Base-by-base conservation (phyloP, 345 rosid genomes). In the Sapria himalayana region DNA sequence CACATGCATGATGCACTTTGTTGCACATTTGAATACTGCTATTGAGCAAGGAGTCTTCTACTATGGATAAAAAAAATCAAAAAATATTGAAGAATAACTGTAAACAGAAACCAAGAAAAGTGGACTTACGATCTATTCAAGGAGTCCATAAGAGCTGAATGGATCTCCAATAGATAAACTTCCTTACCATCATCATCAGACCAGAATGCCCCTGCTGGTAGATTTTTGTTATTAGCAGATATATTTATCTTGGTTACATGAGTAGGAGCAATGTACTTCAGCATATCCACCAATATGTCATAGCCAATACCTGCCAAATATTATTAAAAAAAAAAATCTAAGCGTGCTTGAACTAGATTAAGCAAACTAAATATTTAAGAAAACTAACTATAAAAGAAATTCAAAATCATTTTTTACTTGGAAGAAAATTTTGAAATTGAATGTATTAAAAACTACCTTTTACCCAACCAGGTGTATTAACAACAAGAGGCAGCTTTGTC, bases 381-480 rank as follows among this genome's bases (percentile, higher is more conserved):
- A 10, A 31, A 25, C 24, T 5, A 44, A n/a, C n/a, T n/a, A n/a
- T n/a, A 40, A 19, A 15, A 24, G 27, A 20, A 16, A 39, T 4
- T 23, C 6, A 17, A 13, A n/a, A 13, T 35, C 16, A 17, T 14
- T 15, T 35, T 29, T 32, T 27, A 25, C 13, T 9, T 15, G 25
- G 25, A 12, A 41, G 19, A 25, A 21, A 16, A 40, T 45, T 14
- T 47, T 23, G 35, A 25, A 19, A 45, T 17, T 15, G 41, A 37
- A 33, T 5, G 35, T 15, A 51, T 18, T 27, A 36, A 29, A 34
- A 34, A 33, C 22, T 19, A 73, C 98, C 98, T 79, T 89, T 89
- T 46, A 89, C 93, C 98, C 98, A 89, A 48, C 98, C 98, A 22
- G 86, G 76, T 19, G 98, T 82, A 39, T 82, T 82, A 44, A 89